These are phyloP conservation scores for Hygrocybe coccinea DNA, from an alignment of 768 basidiomycete species.

Conservation along the genomic window DNA sequence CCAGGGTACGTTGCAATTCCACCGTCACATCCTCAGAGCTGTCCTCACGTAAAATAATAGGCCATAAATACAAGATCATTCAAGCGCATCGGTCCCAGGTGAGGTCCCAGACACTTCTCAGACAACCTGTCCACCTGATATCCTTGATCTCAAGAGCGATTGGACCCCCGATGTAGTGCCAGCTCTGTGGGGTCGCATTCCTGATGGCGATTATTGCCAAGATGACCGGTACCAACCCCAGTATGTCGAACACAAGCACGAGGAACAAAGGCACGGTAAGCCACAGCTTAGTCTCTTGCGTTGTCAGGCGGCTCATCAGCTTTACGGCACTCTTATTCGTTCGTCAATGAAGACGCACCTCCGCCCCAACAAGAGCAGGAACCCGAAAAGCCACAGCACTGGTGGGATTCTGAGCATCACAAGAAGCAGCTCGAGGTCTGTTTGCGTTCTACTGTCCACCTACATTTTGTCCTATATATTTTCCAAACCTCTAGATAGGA, in stretches of 20 bases:
- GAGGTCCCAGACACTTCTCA: slow-evolving; percentile 3
- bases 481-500: slow-evolving; percentile 43
- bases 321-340: slow-evolving; percentile 17
- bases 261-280: neutral
- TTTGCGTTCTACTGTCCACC: neutral
- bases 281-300: neutral
- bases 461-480: neutral
- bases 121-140: neutral
- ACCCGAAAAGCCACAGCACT: slow-evolving; percentile 49
- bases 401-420: slow-evolving; percentile 51
- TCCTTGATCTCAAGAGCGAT: slow-evolving; percentile 41
- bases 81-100: slow-evolving; percentile 70
- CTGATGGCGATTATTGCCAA: slow-evolving; percentile 21
- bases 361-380: neutral
- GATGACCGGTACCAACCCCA: neutral
- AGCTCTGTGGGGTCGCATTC: slow-evolving; percentile 61
- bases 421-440: slow-evolving; percentile 58
- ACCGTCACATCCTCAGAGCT: slow-evolving; percentile 2
- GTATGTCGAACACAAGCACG: neutral
- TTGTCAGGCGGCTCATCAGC: slow-evolving; percentile 18
- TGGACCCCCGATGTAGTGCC: slow-evolving; percentile 63
- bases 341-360: neutral
- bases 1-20: slow-evolving; percentile 38
- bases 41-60: slow-evolving; percentile 25
- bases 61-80: slow-evolving; percentile 60